Base-by-base conservation (phyloP, 371 early-diverging fungal species). In the Rhizomucor miehei region DNA sequence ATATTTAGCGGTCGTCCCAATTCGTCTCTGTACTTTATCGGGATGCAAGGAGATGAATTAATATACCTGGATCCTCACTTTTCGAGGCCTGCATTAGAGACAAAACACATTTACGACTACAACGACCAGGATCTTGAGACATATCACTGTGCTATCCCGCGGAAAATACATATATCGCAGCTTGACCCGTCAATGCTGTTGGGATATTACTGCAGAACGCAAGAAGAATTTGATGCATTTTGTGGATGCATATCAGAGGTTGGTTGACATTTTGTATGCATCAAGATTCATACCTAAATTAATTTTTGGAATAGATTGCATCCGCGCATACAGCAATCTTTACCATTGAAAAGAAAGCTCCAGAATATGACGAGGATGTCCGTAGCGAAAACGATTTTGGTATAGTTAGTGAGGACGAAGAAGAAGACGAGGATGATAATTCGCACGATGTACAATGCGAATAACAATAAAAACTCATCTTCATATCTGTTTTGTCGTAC, bases 21-120 rank as follows among this genome's bases (percentile, higher is more conserved):
- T 49, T 91, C 94, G 14, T 94, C 97, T 0, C 75, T 93, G 41
- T 98, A 90, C 71, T 96, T 98, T 71, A 78, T 93, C 20, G 97
- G 96, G 14, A 66, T 86, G 21, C 89, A 95, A 71, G 89, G 82
- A 4, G 81, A 89, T 62, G 82, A 90, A 24, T 62, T 97, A 10
- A 77, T 95, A 12, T 98, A 94, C 60, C 73, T 94, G n/a, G 98
- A 98, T 63, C 97, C 98, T 20, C 98, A 98, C 65, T 86, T 82
- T 59, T 83, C 90, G 19, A 83, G 94, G 17, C 84, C 88, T 17
- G 83, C 85, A 35, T 47, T 85, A 17, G 79, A 82, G 29, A 77
- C 76, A 40, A 85, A 85, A 59, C 53, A 50, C n/a, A 49, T 77
- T 34, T 48, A 57, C 6, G 69, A 76, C n/a, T 83, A 81, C 48